These are phyloP conservation scores for Plenodomus tracheiphilus DNA, from an alignment of 2,329 filamentous ascomycete species.

Conservation along the genomic window DNA sequence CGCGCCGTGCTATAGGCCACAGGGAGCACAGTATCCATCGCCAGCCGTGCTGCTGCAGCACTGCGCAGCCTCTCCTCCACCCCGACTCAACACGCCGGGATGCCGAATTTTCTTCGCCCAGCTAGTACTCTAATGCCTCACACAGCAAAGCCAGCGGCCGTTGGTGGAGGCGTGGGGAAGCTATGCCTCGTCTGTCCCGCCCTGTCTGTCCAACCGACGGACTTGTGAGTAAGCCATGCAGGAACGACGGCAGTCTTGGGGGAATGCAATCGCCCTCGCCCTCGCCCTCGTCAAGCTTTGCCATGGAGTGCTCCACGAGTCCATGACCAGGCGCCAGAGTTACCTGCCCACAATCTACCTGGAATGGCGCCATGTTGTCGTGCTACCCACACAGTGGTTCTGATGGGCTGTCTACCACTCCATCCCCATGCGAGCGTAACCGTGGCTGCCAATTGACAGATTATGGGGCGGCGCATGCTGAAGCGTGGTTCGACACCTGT, in stretches of 20 bases:
- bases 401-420: constrained; percentile 22
- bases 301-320: background rate
- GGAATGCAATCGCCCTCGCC: too few species aligned
- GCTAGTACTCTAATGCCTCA: too few species aligned
- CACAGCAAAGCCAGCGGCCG: constrained; percentile 8
- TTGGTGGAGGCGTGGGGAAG: constrained; percentile 26
- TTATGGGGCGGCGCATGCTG: constrained; percentile 23
- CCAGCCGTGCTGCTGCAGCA: constrained; percentile 17
- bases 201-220: constrained; percentile 1
- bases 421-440: constrained; percentile 22
- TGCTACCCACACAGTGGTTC: constrained; percentile 20
- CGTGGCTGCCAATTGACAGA: constrained; percentile 28
- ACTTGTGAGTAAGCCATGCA: constrained; percentile 28
- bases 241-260: constrained; percentile 18
- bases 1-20: constrained; percentile 18
- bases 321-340: constrained; percentile 5
- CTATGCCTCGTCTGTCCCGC: constrained; percentile 8
- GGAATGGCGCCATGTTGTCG: constrained; percentile 10
- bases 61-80: constrained; percentile 7
- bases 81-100: constrained; percentile 13
- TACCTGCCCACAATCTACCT: background rate
- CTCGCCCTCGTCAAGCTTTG: background rate
- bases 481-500: constrained; percentile 21
- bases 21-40: constrained; percentile 3
- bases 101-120: constrained; percentile 23